Percentiles rank a stretch among this genome's conserved stretches.
Conservation (phyloP, 2,329 filamentous ascomycete species). For the Sporothrix schenckii region DNA sequence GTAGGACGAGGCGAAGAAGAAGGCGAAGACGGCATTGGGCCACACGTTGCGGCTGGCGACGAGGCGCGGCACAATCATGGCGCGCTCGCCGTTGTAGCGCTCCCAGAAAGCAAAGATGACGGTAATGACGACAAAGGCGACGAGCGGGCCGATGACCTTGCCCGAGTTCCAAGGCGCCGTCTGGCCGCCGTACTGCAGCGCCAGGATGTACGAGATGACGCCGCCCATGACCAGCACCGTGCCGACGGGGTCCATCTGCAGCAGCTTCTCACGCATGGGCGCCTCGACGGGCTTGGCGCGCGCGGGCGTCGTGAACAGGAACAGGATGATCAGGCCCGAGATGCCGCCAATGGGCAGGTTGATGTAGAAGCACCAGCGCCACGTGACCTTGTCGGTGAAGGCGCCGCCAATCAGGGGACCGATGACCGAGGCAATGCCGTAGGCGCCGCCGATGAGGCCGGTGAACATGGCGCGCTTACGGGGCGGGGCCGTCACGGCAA, state of each 20-base stretch:
- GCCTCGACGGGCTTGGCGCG: conserved; percentile 42
- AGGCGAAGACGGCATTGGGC: conserved; percentile 47
- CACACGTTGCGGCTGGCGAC: conserved; percentile 50
- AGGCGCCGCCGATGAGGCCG: conserved; percentile 35
- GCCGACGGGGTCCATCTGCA: conserved; percentile 50
- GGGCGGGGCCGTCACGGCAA: conserved; percentile 41
- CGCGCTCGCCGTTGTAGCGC: conserved; percentile 48
- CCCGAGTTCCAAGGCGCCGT: conserved; percentile 45
- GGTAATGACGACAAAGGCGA: conserved; percentile 39
- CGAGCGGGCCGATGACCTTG: conserved; percentile 45
- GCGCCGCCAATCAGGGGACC: conserved; percentile 40
- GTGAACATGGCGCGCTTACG: conserved; percentile 41
- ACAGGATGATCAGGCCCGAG: conserved; percentile 38
- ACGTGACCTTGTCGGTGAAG: conserved; percentile 38
- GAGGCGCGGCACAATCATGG: conserved; percentile 55
- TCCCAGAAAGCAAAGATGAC: conserved; percentile 43
- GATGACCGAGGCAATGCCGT: conserved; percentile 41
- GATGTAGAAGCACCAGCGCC: conserved; percentile 43
- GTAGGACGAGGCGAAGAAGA: conserved; percentile 50
- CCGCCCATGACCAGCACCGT: conserved; percentile 46
- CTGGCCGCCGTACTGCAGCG: conserved; percentile 50
- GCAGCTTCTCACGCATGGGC: conserved; percentile 45
- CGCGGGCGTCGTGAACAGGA: conserved; percentile 46
- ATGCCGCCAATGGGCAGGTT: conserved; percentile 42
- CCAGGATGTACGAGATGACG: conserved; percentile 47